Evolutionary conservation across 345 rosid genomes (phyloP).

Genomic region (Eucalyptus guilfoylei): DNA sequence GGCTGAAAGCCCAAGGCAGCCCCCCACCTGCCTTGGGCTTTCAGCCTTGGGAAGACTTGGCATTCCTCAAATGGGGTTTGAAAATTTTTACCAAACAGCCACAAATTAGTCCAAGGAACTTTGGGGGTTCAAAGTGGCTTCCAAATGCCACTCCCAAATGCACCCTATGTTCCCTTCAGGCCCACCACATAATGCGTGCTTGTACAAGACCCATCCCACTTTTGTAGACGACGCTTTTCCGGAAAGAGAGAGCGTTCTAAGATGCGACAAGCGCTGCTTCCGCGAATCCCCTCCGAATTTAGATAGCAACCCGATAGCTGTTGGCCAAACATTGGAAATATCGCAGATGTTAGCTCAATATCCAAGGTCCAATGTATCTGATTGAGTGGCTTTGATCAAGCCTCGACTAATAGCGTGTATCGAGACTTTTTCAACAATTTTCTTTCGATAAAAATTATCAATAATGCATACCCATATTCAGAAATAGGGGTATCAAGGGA

Average conservation of each 20-base stretch:
- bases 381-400: background rate
- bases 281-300: background rate
- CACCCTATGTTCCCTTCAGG: background rate
- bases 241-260: background rate
- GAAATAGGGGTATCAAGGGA: background rate
- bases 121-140: too few relatives aligned
- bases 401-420: background rate
- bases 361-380: background rate
- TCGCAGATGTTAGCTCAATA: background rate
- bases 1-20: too few relatives aligned
- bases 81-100: too few relatives aligned
- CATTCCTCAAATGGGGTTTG: too few relatives aligned
- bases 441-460: background rate
- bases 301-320: background rate
- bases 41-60: too few relatives aligned
- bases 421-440: background rate
- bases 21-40: too few relatives aligned
- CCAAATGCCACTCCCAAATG: too few relatives aligned
- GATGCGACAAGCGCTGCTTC: background rate
- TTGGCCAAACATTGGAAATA: background rate
- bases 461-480: background rate
- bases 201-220: background rate
- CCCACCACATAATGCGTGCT: background rate
- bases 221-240: background rate
- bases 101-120: too few relatives aligned